Evolutionary conservation across 345 rosid genomes (phyloP).

Genomic region (Aurinia saxatilis): DNA sequence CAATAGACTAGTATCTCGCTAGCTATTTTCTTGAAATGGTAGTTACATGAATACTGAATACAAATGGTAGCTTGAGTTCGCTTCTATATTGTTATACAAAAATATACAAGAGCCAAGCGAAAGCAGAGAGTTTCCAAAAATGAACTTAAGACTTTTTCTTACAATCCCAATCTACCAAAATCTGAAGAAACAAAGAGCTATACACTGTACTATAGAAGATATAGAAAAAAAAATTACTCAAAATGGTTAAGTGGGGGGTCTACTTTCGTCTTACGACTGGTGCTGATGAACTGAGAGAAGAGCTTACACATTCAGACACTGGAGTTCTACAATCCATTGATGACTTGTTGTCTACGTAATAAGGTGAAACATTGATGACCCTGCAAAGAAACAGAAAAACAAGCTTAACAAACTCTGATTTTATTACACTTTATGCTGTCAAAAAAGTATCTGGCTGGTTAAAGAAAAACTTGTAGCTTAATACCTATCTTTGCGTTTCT

Average conservation of each 20-base stretch:
- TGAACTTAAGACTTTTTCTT: not conserved
- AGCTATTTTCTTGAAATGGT: no score
- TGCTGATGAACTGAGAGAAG: conserved; percentile 20
- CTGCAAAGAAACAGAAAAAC: conserved; percentile 17
- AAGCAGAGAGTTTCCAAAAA: not conserved
- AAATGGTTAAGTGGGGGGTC: not conserved
- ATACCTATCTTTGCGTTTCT: conserved; percentile 73
- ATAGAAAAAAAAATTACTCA: not conserved
- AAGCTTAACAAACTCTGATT: not conserved
- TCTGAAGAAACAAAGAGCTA: not conserved
- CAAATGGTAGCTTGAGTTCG: no score
- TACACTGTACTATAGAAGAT: not conserved
- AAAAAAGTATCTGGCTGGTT: not conserved
- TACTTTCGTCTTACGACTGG: conserved; percentile 1
- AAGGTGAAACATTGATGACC: conserved; percentile 34
- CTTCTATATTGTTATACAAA: no score
- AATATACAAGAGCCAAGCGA: not conserved
- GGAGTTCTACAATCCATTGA: not conserved
- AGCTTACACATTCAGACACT: conserved; percentile 17
- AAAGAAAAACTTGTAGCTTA: not conserved
- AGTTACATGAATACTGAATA: no score
- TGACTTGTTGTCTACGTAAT: conserved; percentile 20
- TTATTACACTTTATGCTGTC: not conserved
- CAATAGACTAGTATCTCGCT: no score
- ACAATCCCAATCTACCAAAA: not conserved